Percentiles rank a stretch among this genome's conserved stretches.
phyloP scores from a whole-genome alignment of 2,329 filamentous ascomycete genomes.

The Teratosphaeria destructans region DNA sequence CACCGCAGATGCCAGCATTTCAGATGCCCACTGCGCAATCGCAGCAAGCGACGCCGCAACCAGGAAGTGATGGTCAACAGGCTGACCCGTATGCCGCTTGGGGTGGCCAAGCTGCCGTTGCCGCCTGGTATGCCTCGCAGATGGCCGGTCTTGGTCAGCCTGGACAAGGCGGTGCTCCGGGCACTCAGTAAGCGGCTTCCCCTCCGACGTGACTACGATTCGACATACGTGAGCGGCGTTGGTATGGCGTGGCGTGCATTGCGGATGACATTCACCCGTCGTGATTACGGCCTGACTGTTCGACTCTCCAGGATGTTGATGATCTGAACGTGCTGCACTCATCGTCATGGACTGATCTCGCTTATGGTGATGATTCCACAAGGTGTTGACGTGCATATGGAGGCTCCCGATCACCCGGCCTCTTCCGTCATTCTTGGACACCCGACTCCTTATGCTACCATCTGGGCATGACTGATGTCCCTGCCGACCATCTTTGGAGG shows the following conservation, averaged over 20 bases:
- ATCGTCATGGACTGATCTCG: not conserved
- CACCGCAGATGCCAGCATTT: conserved; percentile 21
- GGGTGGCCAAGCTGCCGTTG: conserved; percentile 10
- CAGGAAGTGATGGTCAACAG: conserved; percentile 8
- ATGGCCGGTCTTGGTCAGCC: conserved; percentile 22
- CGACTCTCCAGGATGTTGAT: not conserved
- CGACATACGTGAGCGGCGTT: not conserved
- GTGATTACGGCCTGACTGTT: not conserved
- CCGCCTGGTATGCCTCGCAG: conserved; percentile 19
- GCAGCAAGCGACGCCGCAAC: conserved; percentile 10
- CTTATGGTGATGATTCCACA: not conserved
- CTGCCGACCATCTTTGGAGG: not conserved
- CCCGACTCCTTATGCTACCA: not conserved
- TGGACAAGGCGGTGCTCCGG: conserved; percentile 25
- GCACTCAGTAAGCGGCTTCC: conserved; percentile 15
- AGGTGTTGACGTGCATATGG: not conserved
- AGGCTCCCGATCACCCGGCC: not conserved
- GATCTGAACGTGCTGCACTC: not conserved
- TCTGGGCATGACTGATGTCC: not conserved
- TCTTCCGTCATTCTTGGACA: not conserved
- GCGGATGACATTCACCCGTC: not conserved
- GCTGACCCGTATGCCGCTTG: conserved; percentile 13
- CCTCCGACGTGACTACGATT: not conserved
- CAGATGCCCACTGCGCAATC: conserved; percentile 19
- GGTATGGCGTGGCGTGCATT: not conserved